Evolutionary conservation across 1,139 yeast species (phyloP), one percentile per base, ranked within the genome.

Genomic region (Lodderomyces parapsilosis): DNA sequence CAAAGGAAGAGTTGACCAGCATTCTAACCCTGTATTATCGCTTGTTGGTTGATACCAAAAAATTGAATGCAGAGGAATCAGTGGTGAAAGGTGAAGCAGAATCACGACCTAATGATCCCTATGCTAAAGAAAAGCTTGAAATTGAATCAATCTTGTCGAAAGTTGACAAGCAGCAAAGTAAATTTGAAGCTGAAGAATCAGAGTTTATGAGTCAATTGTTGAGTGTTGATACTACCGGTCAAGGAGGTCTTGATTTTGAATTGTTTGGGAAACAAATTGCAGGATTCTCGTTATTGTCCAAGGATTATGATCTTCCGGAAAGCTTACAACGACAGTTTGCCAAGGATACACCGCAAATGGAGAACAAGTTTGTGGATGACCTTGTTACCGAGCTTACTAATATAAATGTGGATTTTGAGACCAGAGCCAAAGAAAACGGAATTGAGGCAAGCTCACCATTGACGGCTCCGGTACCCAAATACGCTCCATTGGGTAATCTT

Each of bases 241-340:
- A 41, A 43, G 5, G 39, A 36, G 44, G 43, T 45, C 45, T 74
- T 22, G 88, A 89, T 59, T 52, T 69, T 17, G 70, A 66, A 4
- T 61, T 83, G 41, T 68, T 91, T 46, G 73, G 77, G 44, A 75
- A 80, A 42, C 98, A 91, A 62, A 64, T 93, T 22, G 69, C 81
- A 23, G 88, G 94, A 0, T 78, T 88, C 51, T 90, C 90, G 59
- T 61, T 90, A 27, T 67, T 93, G 42, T 78, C 95, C 1, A 84
- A 80, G 51, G 95, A 90, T 59, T 57, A 88, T 51, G 94, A 87
- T 56, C 62, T 94, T 39, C 95, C 97, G 8, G 68, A 70, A 46
- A 47, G 65, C 46, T 56, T 73, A 47, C 68, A 75, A 53, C 48
- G 32, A 41, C 47, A 24, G 39, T 46, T 28, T 42, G 23, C 33